Base-by-base conservation (phyloP, 192 early-diverging fungal species). In the Allomyces macrogynus region DNA sequence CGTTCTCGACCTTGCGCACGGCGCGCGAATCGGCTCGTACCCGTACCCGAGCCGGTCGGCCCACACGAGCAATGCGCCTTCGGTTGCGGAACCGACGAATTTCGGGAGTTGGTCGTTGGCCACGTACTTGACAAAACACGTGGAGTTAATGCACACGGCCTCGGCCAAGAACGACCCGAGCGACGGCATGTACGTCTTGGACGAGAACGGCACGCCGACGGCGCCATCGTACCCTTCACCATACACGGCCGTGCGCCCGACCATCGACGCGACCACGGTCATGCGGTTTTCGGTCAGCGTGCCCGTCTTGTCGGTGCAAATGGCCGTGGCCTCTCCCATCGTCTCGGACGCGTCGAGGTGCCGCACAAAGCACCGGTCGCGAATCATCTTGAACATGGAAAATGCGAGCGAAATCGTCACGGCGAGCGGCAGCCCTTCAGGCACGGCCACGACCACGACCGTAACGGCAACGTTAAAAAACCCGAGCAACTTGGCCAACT, bases 331-430 rank as follows among this genome's bases (percentile, higher is more conserved):
- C 66, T 83, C 75, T 23, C 81, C 81, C 81, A 83, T 83, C 1
- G 81, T 83, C 66, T 83, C 81, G 12, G 77, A 79, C 3, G 81
- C 81, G 63, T 80, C 77, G 62, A 83, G 66, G 64, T 83, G 81
- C 24, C 81, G 69, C 11, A 83, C 81, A 64, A 83, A 83, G 67
- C 81, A 83, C n/a, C 78, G 78, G 66, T 83, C 81, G 57, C 73
- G 63, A 60, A 83, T 83, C 81, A 83, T 83, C 64, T 81, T 81
- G 72, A 83, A 83, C 81, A 83, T 83, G 65, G 75, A 77, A 64
- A 81, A 78, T 24, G 81, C 77, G 5, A 83, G 69, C 22, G 79
- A 77, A 44, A 83, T 76, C 14, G 81, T 83, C 23, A 83, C 81
- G 20, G 81, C 81, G n/a, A 83, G 75, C n/a, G 81, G 81, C 1